Percentiles rank a stretch among this genome's conserved stretches.
phyloP scores from a whole-genome alignment of 2,329 filamentous ascomycete genomes.

The Gaeumannomyces sp. region DNA sequence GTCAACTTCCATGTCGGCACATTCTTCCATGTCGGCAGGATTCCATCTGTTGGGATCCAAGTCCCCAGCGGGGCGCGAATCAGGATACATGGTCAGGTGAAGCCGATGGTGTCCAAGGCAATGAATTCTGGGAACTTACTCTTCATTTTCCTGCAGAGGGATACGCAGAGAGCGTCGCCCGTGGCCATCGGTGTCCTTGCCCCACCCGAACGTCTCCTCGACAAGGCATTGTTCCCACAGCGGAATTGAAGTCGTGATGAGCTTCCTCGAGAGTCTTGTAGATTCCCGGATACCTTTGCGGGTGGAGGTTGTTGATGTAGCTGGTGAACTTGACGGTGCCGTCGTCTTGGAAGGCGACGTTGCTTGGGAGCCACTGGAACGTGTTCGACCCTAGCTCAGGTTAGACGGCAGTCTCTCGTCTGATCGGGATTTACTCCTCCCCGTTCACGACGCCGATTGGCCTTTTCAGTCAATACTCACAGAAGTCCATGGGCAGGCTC shows the following conservation, averaged over 20 bases:
- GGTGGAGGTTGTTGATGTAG: slow-evolving; percentile 42
- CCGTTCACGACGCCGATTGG: no score
- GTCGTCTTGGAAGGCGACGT: slow-evolving; percentile 26
- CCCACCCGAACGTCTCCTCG: background rate
- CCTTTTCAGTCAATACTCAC: background rate
- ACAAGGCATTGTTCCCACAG: slow-evolving; percentile 32
- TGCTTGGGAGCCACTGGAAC: slow-evolving; percentile 31
- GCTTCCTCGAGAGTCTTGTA: slow-evolving; percentile 30
- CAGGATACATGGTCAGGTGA: background rate
- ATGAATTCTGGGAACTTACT: background rate
- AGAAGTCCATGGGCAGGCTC: background rate
- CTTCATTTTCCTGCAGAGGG: background rate
- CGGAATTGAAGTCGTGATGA: slow-evolving; percentile 31
- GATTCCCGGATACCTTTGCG: slow-evolving; percentile 23
- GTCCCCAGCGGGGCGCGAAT: background rate
- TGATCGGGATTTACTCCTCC: no score
- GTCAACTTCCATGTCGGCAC: background rate
- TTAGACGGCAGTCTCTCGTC: background rate
- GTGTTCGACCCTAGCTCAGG: slow-evolving; percentile 17
- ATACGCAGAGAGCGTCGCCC: background rate
- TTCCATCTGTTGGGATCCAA: background rate
- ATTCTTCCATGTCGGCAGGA: background rate
- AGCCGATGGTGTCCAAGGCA: background rate
- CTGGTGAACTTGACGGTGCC: slow-evolving; percentile 29
- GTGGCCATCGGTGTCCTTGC: background rate